phyloP scores from a whole-genome alignment of 306 rosid genomes.

The Cicer chorassanicum region DNA sequence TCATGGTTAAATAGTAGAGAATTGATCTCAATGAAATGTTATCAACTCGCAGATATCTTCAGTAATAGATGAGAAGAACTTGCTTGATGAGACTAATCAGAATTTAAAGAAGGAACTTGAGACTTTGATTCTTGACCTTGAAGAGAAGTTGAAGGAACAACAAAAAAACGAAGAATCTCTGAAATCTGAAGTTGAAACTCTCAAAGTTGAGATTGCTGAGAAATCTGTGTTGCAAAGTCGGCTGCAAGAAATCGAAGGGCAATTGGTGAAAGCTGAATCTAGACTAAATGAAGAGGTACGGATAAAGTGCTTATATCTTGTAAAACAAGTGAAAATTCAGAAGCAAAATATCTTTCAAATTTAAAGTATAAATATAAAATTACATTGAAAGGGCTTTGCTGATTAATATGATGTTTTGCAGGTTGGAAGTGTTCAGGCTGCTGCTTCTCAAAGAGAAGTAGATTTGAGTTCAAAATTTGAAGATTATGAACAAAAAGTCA shows the following conservation, averaged over 20 bases:
- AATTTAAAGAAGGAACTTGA: conserved; percentile 74
- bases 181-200: conserved; percentile 67
- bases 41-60: conserved; percentile 71
- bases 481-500: conserved; percentile 56
- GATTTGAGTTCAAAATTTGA: conserved; percentile 68
- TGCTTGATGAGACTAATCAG: conserved; percentile 74
- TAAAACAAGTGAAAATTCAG: conserved; percentile 26
- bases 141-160: conserved; percentile 71
- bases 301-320: conserved; percentile 21
- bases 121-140: conserved; percentile 63
- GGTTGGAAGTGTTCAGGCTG: conserved; percentile 66
- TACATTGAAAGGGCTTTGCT: conserved; percentile 13
- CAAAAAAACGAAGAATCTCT: conserved; percentile 63
- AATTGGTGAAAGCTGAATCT: conserved; percentile 67
- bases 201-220: conserved; percentile 67
- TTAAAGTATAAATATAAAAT: neutral
- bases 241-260: conserved; percentile 66
- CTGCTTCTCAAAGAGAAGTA: conserved; percentile 67
- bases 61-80: conserved; percentile 72
- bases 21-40: conserved; percentile 40
- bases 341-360: neutral
- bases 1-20: neutral
- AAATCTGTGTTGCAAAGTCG: conserved; percentile 63
- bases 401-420: conserved; percentile 46
- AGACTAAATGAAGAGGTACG: conserved; percentile 74